Base-by-base conservation (phyloP, 2,329 filamentous ascomycete species). In the Phialemonium atrogriseum region DNA sequence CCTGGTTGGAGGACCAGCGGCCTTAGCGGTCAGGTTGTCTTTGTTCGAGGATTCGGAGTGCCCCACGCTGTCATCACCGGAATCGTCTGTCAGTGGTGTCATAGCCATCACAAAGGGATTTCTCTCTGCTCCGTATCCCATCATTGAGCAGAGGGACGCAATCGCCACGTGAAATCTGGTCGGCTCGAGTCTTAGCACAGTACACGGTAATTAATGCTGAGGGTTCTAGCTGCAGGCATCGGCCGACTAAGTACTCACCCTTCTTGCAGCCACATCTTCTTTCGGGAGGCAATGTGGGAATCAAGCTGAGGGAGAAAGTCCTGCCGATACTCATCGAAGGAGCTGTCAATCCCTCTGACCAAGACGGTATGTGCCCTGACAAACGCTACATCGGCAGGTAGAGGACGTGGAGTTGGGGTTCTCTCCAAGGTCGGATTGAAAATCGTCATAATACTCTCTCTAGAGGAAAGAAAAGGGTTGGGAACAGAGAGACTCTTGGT, bases 381-480 rank as follows among this genome's bases (percentile, higher is more conserved):
- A 35, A 78, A 83, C 0, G 63, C 61, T 0, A 68, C 59, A 38
- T 86, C 79, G 2, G 76, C 57, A 3, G 62, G 41, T 4, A 50
- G 47, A 0, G 66, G 44, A 13, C 59, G 49, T 4, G 52, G 44
- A 16, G 37, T 48, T 1, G 40, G 36, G 18, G 42, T 31, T 6
- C 30, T 19, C 42, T 46, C 18, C 4, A 80, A 42, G 0, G 77
- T 55, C 0, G 74, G 74, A 4, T 78, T 70, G 31, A 87, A 79
- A 0, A 88, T 52, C 0, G 79, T 84, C 50, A 79, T 64, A 20
- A 88, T 76, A 1, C 72, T 82, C 29, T 85, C 80, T 5, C 70
- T 66, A 0, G 81, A 76, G 12, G 75, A 78, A 0, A 55, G 50
- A 37, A 89, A 89, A 0, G 78, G 77, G 2, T 75, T 66, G 0